These are phyloP conservation scores for Diaporthe batatas DNA, from an alignment of 2,329 filamentous ascomycete species.

Conservation along the genomic window DNA sequence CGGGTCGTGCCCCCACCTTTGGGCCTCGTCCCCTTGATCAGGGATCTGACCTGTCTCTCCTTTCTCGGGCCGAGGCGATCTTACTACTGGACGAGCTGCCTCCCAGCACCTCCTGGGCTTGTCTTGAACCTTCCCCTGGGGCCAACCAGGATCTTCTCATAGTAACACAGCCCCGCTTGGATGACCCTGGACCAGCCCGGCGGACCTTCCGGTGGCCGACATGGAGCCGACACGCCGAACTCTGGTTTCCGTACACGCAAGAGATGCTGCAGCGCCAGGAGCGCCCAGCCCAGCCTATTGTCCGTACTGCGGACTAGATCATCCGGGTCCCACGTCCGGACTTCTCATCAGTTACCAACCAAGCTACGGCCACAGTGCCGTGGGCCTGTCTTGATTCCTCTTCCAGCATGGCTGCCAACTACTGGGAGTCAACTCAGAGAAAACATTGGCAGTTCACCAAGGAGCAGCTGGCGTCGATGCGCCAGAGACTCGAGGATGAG, in stretches of 20 bases:
- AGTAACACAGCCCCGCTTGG: slow-evolving; percentile 11
- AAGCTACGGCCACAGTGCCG: slow-evolving; percentile 35
- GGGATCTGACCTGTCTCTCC: slow-evolving; percentile 28
- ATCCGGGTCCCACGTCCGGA: not conserved
- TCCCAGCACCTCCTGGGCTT: slow-evolving; percentile 20
- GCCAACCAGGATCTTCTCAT: slow-evolving; percentile 35
- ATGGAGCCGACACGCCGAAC: slow-evolving; percentile 45
- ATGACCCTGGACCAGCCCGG: not conserved
- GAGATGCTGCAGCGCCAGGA: not conserved
- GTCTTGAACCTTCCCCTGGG: slow-evolving; percentile 25
- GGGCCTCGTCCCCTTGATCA: slow-evolving; percentile 7
- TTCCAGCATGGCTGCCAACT: slow-evolving; percentile 86
- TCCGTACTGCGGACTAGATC: not conserved
- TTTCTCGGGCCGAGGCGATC: slow-evolving; percentile 40
- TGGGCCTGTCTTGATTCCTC: slow-evolving; percentile 43
- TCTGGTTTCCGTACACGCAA: not conserved
- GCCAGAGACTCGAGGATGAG: slow-evolving; percentile 81
- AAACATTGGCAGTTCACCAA: slow-evolving; percentile 92
- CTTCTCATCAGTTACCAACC: not conserved
- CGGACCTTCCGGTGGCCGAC: slow-evolving; percentile 21
- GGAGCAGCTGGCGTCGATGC: slow-evolving; percentile 80
- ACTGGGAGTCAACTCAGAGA: slow-evolving; percentile 94
- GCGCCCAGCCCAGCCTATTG: not conserved
- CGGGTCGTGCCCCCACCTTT: slow-evolving; percentile 17
- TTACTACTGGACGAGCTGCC: slow-evolving; percentile 37